Percentiles rank a stretch among this genome's conserved stretches.
Conservation (phyloP, 768 basidiomycete species). For the Coprinopsis cinerea region DNA sequence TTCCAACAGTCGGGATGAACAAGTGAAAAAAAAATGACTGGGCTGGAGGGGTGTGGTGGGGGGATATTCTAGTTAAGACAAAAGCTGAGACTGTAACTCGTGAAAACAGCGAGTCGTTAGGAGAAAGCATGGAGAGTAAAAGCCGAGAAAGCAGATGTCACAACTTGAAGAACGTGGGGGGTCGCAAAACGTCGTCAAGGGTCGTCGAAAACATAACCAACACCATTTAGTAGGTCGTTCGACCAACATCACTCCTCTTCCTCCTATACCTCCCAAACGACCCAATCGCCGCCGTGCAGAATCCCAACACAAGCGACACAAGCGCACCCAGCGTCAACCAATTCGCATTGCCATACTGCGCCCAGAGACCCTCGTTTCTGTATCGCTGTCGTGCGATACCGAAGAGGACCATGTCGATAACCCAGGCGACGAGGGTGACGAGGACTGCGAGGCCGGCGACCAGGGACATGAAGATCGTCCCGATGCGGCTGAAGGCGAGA, state of each 20-base stretch:
- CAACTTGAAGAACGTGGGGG: too few species aligned
- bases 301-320: slow-evolving; percentile 57
- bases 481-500: slow-evolving; percentile 54
- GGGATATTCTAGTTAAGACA: neutral
- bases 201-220: neutral
- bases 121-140: too few species aligned
- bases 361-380: slow-evolving; percentile 37
- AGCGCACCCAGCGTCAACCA: slow-evolving; percentile 79
- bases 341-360: slow-evolving; percentile 72
- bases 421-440: slow-evolving; percentile 59
- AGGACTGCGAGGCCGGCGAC: slow-evolving; percentile 60
- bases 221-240: slow-evolving; percentile 16
- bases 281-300: slow-evolving; percentile 61
- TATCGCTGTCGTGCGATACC: slow-evolving; percentile 60
- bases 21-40: too few species aligned
- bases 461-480: slow-evolving; percentile 76
- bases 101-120: too few species aligned
- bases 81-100: too few species aligned
- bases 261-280: slow-evolving; percentile 61
- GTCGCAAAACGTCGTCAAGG: neutral
- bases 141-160: too few species aligned
- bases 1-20: too few species aligned
- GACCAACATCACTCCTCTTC: slow-evolving; percentile 20
- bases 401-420: slow-evolving; percentile 79
- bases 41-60: neutral